phyloP scores from a whole-genome alignment of 169 alveolate species.

The Pseudocohnilembus persalinus region DNA sequence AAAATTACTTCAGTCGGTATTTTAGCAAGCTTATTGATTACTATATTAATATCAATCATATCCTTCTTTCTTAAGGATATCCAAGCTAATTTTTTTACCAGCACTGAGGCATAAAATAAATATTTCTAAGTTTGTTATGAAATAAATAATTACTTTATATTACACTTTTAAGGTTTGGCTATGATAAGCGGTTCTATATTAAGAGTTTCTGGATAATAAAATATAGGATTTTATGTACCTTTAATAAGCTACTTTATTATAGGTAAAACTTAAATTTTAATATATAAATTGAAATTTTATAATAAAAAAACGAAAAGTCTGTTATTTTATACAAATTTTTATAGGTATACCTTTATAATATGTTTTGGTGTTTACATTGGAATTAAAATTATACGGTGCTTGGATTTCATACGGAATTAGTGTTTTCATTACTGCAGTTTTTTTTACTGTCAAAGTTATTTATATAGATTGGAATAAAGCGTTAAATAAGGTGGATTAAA shows the following conservation, averaged over 20 bases:
- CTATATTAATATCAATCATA: background rate
- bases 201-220: background rate
- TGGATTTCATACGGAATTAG: background rate
- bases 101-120: background rate
- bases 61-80: background rate
- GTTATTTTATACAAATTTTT: too few species aligned
- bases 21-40: background rate
- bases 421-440: background rate
- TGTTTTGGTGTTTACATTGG: background rate
- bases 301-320: too few species aligned
- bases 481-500: background rate
- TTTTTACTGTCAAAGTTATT: too few species aligned
- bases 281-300: too few species aligned
- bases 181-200: background rate
- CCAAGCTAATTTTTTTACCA: background rate
- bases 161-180: background rate
- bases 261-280: background rate
- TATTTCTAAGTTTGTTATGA: background rate
- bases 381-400: background rate
- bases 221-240: background rate
- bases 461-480: background rate
- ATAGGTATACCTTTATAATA: background rate
- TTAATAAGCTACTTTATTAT: too few species aligned
- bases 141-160: background rate
- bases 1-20: background rate